A percentile compares a stretch with the other conserved stretches of the same genome.
Evolutionary conservation across 768 basidiomycete species (phyloP).

Genomic region (Suillus cothurnatus): DNA sequence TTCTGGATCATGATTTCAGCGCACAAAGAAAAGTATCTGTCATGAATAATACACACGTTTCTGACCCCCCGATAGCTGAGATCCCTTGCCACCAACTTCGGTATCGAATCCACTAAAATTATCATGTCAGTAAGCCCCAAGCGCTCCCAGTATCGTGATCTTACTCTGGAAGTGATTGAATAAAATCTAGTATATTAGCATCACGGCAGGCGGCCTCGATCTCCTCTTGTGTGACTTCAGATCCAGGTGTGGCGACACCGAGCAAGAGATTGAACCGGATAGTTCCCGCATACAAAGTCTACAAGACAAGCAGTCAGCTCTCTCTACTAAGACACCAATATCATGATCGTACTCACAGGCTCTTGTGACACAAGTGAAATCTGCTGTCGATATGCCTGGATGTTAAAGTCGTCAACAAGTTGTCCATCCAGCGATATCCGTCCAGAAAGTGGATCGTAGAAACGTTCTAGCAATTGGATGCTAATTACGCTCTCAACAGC

Average conservation of each 20-base stretch:
- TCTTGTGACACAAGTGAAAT: conserved; percentile 92
- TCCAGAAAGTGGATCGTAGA: conserved; percentile 83
- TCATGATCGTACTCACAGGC: conserved; percentile 41
- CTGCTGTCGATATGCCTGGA: conserved; percentile 85
- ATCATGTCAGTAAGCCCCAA: conserved; percentile 14
- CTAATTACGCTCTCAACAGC: conserved; percentile 33
- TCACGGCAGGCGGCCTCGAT: conserved; percentile 82
- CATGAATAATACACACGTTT: conserved; percentile 53
- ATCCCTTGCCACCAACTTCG: conserved; percentile 87
- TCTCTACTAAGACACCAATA: conserved; percentile 6
- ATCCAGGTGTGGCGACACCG: conserved; percentile 73
- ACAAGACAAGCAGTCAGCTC: background rate
- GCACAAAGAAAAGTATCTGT: too few species aligned
- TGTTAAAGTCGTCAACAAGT: conserved; percentile 73
- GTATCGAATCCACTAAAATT: conserved; percentile 79
- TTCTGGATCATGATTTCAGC: too few species aligned
- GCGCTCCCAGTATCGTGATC: conserved; percentile 24
- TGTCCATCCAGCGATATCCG: conserved; percentile 73
- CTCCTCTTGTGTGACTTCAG: conserved; percentile 84
- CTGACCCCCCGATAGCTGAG: conserved; percentile 86
- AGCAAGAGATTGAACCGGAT: conserved; percentile 90
- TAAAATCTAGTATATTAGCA: conserved; percentile 92
- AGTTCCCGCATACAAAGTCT: conserved; percentile 84
- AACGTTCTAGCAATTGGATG: conserved; percentile 81
- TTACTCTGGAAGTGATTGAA: conserved; percentile 77